phyloP scores from a whole-genome alignment of 148 eudicot genomes.

The Linanthus parryae region DNA sequence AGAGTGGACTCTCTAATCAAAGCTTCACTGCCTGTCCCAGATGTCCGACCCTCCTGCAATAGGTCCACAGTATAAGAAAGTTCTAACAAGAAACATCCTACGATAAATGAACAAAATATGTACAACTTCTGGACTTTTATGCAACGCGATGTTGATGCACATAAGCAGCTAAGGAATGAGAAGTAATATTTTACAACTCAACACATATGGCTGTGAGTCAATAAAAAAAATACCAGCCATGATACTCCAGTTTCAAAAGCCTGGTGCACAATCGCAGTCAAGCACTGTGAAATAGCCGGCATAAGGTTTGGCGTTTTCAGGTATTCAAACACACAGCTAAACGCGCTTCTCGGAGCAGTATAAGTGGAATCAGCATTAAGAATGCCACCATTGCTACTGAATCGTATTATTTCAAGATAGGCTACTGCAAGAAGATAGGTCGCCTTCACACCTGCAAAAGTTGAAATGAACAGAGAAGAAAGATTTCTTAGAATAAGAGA shows the following conservation, averaged over 20 bases:
- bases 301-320: constrained; percentile 88
- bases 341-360: constrained; percentile 80
- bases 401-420: constrained; percentile 88
- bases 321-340: constrained; percentile 97
- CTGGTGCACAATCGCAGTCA: constrained; percentile 83
- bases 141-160: too few relatives aligned
- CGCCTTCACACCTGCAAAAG: constrained; percentile 99
- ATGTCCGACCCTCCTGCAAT: constrained; percentile 62
- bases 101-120: too few relatives aligned
- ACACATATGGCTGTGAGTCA: too few relatives aligned
- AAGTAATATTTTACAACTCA: too few relatives aligned
- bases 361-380: constrained; percentile 65
- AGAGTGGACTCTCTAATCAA: constrained; percentile 68
- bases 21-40: constrained; percentile 76
- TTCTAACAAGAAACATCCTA: too few relatives aligned
- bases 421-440: constrained; percentile 97
- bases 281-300: constrained; percentile 89
- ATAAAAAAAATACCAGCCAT: constrained; percentile 70
- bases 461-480: too few relatives aligned
- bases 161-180: too few relatives aligned
- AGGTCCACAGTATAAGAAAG: constrained; percentile 1
- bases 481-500: too few relatives aligned
- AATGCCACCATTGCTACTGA: constrained; percentile 98
- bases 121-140: too few relatives aligned
- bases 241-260: constrained; percentile 79